phyloP scores from a whole-genome alignment of 2,329 filamentous ascomycete species.

The Stagonosporopsis vannaccii region DNA sequence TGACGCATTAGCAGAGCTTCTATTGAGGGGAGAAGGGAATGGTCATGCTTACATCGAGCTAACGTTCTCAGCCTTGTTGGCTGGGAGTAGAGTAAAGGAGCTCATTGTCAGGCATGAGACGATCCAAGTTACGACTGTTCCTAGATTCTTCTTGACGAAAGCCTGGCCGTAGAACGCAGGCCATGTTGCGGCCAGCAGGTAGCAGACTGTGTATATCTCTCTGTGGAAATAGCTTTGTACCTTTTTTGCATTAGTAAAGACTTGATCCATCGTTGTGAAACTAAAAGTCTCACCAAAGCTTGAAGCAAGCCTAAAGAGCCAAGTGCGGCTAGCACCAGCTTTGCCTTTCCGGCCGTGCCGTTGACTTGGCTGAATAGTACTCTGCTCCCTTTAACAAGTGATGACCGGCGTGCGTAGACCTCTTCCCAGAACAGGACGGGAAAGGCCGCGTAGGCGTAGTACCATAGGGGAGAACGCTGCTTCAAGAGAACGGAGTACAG shows the following conservation, averaged over 20 bases:
- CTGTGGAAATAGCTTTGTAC: conserved; percentile 92
- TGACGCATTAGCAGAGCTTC: conserved; percentile 11
- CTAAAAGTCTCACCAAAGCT: conserved; percentile 63
- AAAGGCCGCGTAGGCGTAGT: conserved; percentile 92
- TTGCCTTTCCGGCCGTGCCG: conserved; percentile 63
- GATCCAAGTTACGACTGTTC: conserved; percentile 75
- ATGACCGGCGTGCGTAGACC: conserved; percentile 78
- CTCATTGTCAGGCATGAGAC: conserved; percentile 84
- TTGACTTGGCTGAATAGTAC: conserved; percentile 74
- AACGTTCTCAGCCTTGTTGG: conserved; percentile 82
- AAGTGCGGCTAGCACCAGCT: conserved; percentile 69
- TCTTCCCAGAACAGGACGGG: conserved; percentile 97
- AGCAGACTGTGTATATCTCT: conserved; percentile 84
- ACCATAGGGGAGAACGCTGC: conserved; percentile 80
- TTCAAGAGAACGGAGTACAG: conserved; percentile 81
- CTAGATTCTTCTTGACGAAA: conserved; percentile 72
- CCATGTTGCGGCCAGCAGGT: conserved; percentile 78
- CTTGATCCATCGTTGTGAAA: fast-evolving
- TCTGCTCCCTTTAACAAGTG: conserved; percentile 70
- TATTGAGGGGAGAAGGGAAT: not conserved
- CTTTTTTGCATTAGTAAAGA: conserved; percentile 52
- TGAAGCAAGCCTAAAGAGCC: conserved; percentile 78
- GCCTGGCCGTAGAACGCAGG: conserved; percentile 74
- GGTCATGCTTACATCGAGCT: conserved; percentile 70
- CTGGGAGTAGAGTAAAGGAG: conserved; percentile 85